Conservation (phyloP, 257 asterid species). For the Solanum chmielewskii region DNA sequence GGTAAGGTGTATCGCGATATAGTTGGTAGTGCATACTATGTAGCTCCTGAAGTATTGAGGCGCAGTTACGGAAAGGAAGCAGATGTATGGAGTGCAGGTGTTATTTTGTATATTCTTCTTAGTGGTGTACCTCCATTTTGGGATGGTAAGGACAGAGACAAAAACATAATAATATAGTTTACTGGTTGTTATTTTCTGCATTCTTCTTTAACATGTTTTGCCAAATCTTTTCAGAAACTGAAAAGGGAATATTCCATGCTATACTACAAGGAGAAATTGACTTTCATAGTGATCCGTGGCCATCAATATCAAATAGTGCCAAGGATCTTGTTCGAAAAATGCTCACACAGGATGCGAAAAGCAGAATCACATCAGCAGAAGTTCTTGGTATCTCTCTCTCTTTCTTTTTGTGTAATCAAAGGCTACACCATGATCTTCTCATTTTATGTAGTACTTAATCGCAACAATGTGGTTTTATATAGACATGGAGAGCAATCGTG, state of each 20-base stretch:
- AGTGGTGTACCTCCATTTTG: slow-evolving; percentile 96
- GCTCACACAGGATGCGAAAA: slow-evolving; percentile 38
- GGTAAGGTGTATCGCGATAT: slow-evolving; percentile 67
- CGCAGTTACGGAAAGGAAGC: slow-evolving; percentile 77
- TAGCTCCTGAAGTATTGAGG: slow-evolving; percentile 79
- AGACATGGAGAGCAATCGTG: neutral
- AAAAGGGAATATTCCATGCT: slow-evolving; percentile 46
- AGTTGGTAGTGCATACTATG: slow-evolving; percentile 88
- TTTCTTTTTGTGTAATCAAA: neutral
- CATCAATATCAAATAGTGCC: slow-evolving; percentile 43
- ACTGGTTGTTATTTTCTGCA: neutral
- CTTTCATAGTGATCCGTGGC: slow-evolving; percentile 54
- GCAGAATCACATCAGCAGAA: slow-evolving; percentile 42
- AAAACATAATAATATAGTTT: neutral
- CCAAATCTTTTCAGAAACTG: slow-evolving; percentile 33
- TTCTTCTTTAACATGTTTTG: neutral
- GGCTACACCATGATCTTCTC: neutral
- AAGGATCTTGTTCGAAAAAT: slow-evolving; percentile 49
- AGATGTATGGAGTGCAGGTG: slow-evolving; percentile 95
- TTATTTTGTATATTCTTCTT: slow-evolving; percentile 69
- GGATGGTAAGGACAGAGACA: slow-evolving; percentile 53
- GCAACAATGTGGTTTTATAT: neutral
- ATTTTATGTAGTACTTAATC: neutral
- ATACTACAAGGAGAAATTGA: slow-evolving; percentile 42
- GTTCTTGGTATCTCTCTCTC: slow-evolving; percentile 28